These are phyloP conservation scores for Salix koriyanagi DNA, from an alignment of 345 rosid species.

Conservation along the genomic window DNA sequence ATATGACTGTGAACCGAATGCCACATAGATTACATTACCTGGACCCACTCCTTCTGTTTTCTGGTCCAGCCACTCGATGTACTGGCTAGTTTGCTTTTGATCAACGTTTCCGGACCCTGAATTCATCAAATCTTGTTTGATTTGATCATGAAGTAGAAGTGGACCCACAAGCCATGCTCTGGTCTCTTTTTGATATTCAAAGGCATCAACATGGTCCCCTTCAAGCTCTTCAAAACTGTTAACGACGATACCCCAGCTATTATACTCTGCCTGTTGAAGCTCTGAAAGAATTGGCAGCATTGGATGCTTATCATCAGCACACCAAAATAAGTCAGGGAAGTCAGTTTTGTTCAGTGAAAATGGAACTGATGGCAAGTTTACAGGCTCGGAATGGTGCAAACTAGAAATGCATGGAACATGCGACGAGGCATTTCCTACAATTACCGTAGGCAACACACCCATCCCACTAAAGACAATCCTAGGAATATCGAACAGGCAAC, in stretches of 20 bases:
- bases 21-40: background rate
- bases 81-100: background rate
- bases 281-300: background rate
- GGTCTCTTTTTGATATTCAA: conserved; percentile 5
- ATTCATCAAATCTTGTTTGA: background rate
- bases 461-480: conserved; percentile 22
- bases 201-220: conserved; percentile 14
- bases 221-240: conserved; percentile 31
- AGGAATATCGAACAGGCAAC: conserved; percentile 19
- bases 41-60: background rate
- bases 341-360: conserved; percentile 16
- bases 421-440: background rate
- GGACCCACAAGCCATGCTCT: conserved; percentile 17
- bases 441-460: conserved; percentile 14
- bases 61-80: conserved; percentile 7
- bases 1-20: conserved; percentile 12
- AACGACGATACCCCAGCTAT: conserved; percentile 20
- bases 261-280: background rate
- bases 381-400: background rate
- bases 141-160: background rate
- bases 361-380: conserved; percentile 6
- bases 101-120: too few species aligned
- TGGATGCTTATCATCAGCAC: background rate
- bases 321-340: background rate
- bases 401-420: background rate